Conservation (phyloP, 2,329 filamentous ascomycete species). For the Diaporthe vaccinii region DNA sequence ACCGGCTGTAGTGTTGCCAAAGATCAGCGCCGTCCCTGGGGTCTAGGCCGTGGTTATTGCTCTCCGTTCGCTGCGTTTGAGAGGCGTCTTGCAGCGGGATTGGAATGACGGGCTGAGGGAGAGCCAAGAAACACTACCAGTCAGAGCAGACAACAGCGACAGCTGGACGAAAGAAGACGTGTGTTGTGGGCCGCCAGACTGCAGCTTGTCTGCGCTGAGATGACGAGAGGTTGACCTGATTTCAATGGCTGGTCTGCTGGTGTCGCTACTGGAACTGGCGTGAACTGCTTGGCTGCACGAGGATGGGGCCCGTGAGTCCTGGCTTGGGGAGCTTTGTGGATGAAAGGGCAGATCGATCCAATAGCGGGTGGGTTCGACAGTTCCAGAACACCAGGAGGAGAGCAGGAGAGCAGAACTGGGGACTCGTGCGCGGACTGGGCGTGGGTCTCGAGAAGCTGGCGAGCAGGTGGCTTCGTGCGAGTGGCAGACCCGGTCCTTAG, state of each 20-base stretch:
- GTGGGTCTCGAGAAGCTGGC: constrained; percentile 33
- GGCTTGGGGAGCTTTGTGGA: constrained; percentile 16
- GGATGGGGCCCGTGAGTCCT: constrained; percentile 34
- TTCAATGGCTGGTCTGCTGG: constrained; percentile 26
- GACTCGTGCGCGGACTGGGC: constrained; percentile 31
- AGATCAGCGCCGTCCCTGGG: constrained; percentile 11
- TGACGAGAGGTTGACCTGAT: constrained; percentile 29
- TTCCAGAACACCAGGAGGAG: constrained; percentile 16
- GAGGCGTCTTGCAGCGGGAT: constrained; percentile 31
- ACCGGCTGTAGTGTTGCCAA: constrained; percentile 21
- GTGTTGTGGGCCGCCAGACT: constrained; percentile 24
- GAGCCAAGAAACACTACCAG: constrained; percentile 36
- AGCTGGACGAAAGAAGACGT: constrained; percentile 15
- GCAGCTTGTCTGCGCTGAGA: constrained; percentile 29
- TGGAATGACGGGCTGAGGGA: constrained; percentile 38
- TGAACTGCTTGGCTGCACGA: constrained; percentile 28
- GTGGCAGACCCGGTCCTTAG: constrained; percentile 48
- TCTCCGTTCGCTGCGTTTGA: constrained; percentile 21
- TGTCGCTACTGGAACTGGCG: constrained; percentile 29
- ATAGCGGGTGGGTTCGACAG: constrained; percentile 31
- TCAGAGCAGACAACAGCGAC: constrained; percentile 27
- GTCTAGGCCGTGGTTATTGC: constrained; percentile 9
- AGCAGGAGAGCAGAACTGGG: constrained; percentile 32
- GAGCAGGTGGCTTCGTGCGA: constrained; percentile 32
- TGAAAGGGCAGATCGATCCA: constrained; percentile 32